phyloP scores from a whole-genome alignment of 179 eudicot genomes.

The Spergularia azorica region DNA sequence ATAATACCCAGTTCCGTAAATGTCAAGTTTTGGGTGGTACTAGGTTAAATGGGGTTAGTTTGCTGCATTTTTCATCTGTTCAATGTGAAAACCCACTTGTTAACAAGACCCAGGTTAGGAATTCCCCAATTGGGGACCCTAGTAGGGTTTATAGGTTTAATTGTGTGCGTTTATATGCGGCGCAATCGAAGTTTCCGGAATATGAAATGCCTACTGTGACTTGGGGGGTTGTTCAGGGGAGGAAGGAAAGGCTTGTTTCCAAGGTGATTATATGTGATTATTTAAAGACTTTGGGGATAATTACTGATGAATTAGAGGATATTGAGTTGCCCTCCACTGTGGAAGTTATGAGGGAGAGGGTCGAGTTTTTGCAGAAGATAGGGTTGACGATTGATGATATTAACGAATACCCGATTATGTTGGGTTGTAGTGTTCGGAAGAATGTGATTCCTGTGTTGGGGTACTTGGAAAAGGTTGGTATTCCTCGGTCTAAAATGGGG shows the following conservation, averaged over 20 bases:
- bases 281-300: conserved; percentile 70
- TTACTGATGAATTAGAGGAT: conserved; percentile 83
- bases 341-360: conserved; percentile 91
- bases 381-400: conserved; percentile 94
- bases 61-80: neutral
- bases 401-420: conserved; percentile 84
- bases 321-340: conserved; percentile 91
- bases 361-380: conserved; percentile 85
- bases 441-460: conserved; percentile 90
- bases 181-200: conserved; percentile 70
- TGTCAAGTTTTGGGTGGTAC: neutral
- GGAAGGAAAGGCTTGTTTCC: conserved; percentile 85
- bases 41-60: neutral
- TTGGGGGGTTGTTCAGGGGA: conserved; percentile 93
- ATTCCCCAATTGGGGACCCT: conserved; percentile 10
- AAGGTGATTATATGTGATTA: conserved; percentile 88
- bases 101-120: neutral
- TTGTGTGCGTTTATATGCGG: conserved; percentile 45
- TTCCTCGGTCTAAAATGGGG: conserved; percentile 74
- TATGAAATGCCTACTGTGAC: conserved; percentile 97
- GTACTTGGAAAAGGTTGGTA: conserved; percentile 82
- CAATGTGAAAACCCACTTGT: neutral
- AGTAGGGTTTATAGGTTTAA: neutral
- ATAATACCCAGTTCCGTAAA: neutral
- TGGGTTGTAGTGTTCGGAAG: conserved; percentile 88